phyloP scores from a whole-genome alignment of 768 basidiomycete species.

The Cystobasidiopsis lactophilus region DNA sequence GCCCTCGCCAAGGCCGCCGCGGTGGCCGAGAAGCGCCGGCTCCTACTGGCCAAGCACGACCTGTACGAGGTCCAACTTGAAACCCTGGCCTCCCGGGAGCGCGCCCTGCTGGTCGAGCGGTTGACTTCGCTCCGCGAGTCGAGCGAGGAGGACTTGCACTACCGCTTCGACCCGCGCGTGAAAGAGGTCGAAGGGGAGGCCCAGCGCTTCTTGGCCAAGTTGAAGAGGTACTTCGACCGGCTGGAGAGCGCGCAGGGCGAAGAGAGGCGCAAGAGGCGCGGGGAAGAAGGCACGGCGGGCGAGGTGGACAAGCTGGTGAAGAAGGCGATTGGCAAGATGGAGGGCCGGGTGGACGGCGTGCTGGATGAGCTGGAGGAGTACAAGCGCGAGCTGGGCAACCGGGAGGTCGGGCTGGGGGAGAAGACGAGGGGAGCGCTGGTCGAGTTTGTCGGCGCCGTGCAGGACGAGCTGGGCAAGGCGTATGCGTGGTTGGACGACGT shows the following conservation, averaged over 20 bases:
- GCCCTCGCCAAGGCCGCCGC: background rate
- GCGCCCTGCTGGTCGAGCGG: slow-evolving; percentile 12
- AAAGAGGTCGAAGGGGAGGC: slow-evolving; percentile 7
- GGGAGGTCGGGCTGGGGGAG: slow-evolving; percentile 11
- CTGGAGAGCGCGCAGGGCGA: too few relatives aligned
- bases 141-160: slow-evolving; percentile 14
- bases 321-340: slow-evolving; percentile 9
- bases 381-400: background rate
- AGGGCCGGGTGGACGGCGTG: slow-evolving; percentile 1
- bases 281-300: background rate
- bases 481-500: slow-evolving; percentile 18
- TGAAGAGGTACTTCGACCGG: background rate
- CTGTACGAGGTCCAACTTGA: slow-evolving; percentile 17
- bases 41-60: slow-evolving; percentile 13
- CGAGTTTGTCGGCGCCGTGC: slow-evolving; percentile 14
- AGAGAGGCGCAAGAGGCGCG: background rate
- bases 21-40: slow-evolving; percentile 14
- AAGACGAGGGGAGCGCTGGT: slow-evolving; percentile 9
- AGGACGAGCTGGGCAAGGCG: slow-evolving; percentile 15
- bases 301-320: slow-evolving; percentile 3
- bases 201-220: background rate
- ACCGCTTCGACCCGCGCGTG: slow-evolving; percentile 12
- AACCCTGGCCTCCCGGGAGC: slow-evolving; percentile 14
- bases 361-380: slow-evolving; percentile 14
- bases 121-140: slow-evolving; percentile 11